Base-by-base conservation (phyloP, 257 asterid genomes). In the Solanum chiquidenum region DNA sequence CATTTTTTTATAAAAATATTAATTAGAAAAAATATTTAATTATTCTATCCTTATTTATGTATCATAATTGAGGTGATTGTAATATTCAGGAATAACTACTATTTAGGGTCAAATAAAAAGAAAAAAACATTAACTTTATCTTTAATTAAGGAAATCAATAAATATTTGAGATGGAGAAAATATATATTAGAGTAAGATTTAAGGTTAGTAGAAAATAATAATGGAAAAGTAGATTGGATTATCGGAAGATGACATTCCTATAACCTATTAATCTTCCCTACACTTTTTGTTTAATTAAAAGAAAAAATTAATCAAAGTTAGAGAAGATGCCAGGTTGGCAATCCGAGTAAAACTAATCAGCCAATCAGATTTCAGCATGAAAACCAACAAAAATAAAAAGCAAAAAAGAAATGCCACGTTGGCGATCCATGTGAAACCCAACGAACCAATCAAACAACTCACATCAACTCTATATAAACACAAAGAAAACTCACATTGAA, bases 261-360 rank as follows among this genome's bases (percentile, higher is more conserved):
- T 20, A 44, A 44, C 16, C 6, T 44, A 44, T 44, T 58, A 58
- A 58, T 58, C 2, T 7, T 20, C 66, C 27, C 11, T 58, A 58
- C 27, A 58, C 66, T 58, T 58, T 8, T 23, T 60, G 0, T 60
- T 58, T 21, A 60, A 9, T 60, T 62, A 62, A 62, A 62, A 62
- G 5, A 68, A 68, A 68, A 27, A 68, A 27, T 0, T 0, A 69
- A 69, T 31, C 7, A 71, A 31, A 71, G 10, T 71, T 71, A 31
- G 23, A 76, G n/a, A 40, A 80, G 84, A 83, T 86, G 90, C 93
- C 94, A 92, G 21, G 85, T 12, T 91, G 94, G 92, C 95, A 21
- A 94, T 93, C 94, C 90, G 86, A 55, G 12, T 35, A 31, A 16
- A 60, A 1, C 13, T n/a, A 5, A 12, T 0, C 9, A 76, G 38